Base-by-base conservation (phyloP, 2,329 filamentous ascomycete species). In the Aspergillus novofumigatus region DNA sequence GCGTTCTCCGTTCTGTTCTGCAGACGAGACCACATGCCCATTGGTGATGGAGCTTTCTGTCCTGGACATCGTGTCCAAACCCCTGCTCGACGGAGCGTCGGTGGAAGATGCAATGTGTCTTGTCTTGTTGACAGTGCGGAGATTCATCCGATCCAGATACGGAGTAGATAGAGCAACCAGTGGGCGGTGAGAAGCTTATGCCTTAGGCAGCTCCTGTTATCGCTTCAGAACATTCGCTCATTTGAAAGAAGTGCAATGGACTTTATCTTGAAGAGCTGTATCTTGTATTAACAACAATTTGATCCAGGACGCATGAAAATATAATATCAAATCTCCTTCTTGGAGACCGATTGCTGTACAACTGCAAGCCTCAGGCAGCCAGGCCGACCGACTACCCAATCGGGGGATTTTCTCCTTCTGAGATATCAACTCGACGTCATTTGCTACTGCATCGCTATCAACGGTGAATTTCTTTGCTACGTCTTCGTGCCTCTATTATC, bases 1-100 rank as follows among this genome's bases (percentile, higher is more conserved):
- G 35, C 54, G 21, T 20, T 41, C n/a, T 29, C 49, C 49, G 32
- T 38, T 51, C 20, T 53, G 52, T 4, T 58, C 53, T 20, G 56
- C 53, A 4, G 61, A 35, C 4, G 54, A 54, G 5, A 26, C 54
- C n/a, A 53, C 47, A 59, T 70, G 60, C 54, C 70, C 71, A 63
- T 75, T 73, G 50, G 21, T 7, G 3, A 23, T 23, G 44, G 8
- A 25, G 23, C 6, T 17, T 11, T 10, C 21, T 26, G 44, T 47
- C 11, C 44, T 47, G 44, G 44, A 14, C 44, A 47, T 47, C 20
- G 44, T 47, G 21, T 17, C 44, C 20, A 21, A 6, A 20, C 21
- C 11, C 11, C 44, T 47, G 44, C 10, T 47, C 44, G 3, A 14
- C 21, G 21, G 11, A 14, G 44, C 11, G 20, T 47, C 21, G 38